Evolutionary conservation across 768 basidiomycete genomes (phyloP), one percentile per base, ranked within the genome.

Genomic region (Fibroporia radiculosa): DNA sequence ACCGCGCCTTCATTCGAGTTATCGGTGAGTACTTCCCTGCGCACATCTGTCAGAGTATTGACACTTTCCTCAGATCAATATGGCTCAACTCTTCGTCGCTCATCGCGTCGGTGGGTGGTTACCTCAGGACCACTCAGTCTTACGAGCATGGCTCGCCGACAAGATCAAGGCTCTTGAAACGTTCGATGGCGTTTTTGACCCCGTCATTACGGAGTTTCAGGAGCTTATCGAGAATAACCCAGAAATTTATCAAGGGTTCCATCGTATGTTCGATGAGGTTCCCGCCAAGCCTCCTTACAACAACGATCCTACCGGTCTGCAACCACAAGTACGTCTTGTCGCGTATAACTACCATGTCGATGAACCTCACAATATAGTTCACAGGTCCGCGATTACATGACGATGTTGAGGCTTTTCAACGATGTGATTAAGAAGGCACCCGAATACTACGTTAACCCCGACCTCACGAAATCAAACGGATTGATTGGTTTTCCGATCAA

Each of bases 401-500:
- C 62, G 32, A 61, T 75, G 60, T 57, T 73, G 14, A 39, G 38
- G 11, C 54, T 70, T 11, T 60, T 77, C 56, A 66, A 77, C 52
- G 53, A 62, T 38, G 60, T 75, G 56, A 49, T 76, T 36, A 53
- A 52, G n/a, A 62, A 65, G 22, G 67, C 74, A 0, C 74, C 74
- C 0, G 45, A 41, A 2, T 76, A 64, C 60, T 64, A 64, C 8
- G 52, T 66, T 39, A 57, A 24, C n/a, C 13, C 36, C 12, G 20
- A 38, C 36, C 36, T 19, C 36, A 24, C 62, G n/a, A n/a, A n/a
- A n/a, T n/a, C n/a, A n/a, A n/a, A n/a, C n/a, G 66, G 63, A 13
- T 53, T 69, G 10, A 67, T 76, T 27, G 72, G 71, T 10, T 64
- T 69, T 23, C 74, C 75, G 7, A 68, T 78, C 54, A 67, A 71